Percentiles rank a stretch among this genome's conserved stretches.
These are phyloP conservation scores for Gliomastix tumulicola DNA, from an alignment of 2,329 filamentous ascomycete species.

Conservation along the genomic window DNA sequence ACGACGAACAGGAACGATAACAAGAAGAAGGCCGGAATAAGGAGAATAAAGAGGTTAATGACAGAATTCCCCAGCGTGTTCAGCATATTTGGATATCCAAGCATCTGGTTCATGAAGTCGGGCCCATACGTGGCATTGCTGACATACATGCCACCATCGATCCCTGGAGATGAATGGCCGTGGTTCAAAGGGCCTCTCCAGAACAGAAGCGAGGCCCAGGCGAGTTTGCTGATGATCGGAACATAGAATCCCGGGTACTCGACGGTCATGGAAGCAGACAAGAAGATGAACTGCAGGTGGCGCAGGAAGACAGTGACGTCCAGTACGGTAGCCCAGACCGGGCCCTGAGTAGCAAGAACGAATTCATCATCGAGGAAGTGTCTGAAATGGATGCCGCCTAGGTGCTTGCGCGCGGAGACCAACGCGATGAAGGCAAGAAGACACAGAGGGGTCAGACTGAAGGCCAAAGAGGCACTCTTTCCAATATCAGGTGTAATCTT, in stretches of 20 bases:
- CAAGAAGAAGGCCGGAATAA: not conserved
- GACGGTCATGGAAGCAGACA: constrained; percentile 2
- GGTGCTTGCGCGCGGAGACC: constrained; percentile 1
- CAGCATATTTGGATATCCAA: constrained; percentile 3
- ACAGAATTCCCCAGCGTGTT: constrained; percentile 3
- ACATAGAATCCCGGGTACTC: constrained; percentile 4
- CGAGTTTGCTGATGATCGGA: constrained; percentile 2
- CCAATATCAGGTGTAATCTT: constrained; percentile 5
- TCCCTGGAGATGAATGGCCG: not conserved
- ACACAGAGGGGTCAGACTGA: not conserved
- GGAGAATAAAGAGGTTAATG: constrained; percentile 3
- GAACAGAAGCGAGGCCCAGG: constrained; percentile 5
- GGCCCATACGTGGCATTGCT: constrained; percentile 4
- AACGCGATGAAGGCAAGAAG: constrained; percentile 1
- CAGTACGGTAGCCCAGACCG: constrained; percentile 3
- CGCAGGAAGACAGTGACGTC: constrained; percentile 2
- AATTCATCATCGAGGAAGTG: not conserved
- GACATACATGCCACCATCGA: constrained; percentile 3
- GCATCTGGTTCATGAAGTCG: constrained; percentile 2
- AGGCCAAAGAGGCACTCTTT: not conserved
- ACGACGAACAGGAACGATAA: not conserved
- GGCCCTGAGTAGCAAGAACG: constrained; percentile 2
- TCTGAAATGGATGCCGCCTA: not conserved
- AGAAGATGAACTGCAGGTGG: constrained; percentile 3
- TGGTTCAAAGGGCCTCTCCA: constrained; percentile 4